Evolutionary conservation across 192 early-diverging fungal genomes (phyloP).

Genomic region (Geosiphon pyriformis): DNA sequence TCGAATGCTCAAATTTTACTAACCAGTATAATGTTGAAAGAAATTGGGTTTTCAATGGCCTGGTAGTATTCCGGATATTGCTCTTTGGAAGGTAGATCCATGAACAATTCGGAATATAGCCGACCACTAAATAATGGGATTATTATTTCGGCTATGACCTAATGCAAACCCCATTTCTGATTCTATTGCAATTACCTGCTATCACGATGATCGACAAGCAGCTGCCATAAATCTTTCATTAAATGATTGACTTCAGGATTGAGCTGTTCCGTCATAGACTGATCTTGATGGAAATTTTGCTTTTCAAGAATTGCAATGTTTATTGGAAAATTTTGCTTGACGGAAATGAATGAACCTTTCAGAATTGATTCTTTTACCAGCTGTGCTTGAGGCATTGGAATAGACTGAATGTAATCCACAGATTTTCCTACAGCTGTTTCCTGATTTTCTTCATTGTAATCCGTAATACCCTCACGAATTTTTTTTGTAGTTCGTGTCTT

Average conservation of each 20-base stretch:
- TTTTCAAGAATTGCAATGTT: too few relatives aligned
- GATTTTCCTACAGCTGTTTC: too few relatives aligned
- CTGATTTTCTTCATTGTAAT: too few relatives aligned
- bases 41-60: conserved; percentile 77
- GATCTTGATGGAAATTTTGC: neutral
- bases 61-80: conserved; percentile 92
- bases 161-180: neutral
- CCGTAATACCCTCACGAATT: too few relatives aligned
- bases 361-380: too few relatives aligned
- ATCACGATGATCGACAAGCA: conserved; percentile 40
- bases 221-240: conserved; percentile 38
- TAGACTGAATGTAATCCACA: too few relatives aligned
- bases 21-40: conserved; percentile 60
- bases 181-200: conserved; percentile 33
- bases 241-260: conserved; percentile 1
- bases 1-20: neutral
- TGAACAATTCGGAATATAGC: conserved; percentile 69
- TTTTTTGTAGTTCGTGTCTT: too few relatives aligned
- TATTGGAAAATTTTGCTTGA: too few relatives aligned
- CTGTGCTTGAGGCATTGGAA: too few relatives aligned
- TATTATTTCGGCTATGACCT: neutral
- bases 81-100: conserved; percentile 64
- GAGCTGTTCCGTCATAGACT: neutral
- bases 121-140: conserved; percentile 44
- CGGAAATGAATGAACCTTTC: too few relatives aligned